phyloP scores from a whole-genome alignment of 176 grass and related monocot species.

The Rhynchospora breviuscula region DNA sequence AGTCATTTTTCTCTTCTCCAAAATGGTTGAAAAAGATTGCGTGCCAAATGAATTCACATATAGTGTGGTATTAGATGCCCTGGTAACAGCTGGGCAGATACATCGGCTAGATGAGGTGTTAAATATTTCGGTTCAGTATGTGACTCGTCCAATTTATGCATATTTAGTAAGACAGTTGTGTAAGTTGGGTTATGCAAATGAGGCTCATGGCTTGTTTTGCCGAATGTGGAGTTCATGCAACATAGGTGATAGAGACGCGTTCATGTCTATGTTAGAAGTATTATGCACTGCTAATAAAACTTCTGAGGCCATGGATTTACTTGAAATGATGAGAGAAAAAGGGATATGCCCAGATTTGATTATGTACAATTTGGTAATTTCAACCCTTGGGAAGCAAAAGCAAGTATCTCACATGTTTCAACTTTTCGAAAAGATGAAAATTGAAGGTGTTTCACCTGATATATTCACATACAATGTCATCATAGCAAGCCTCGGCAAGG shows the following conservation, averaged over 20 bases:
- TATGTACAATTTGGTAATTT: constrained; percentile 95
- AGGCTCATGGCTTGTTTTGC: constrained; percentile 85
- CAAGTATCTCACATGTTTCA: constrained; percentile 56
- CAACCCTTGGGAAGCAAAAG: constrained; percentile 80
- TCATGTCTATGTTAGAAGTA: constrained; percentile 80
- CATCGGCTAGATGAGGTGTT: constrained; percentile 66
- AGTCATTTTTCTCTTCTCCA: constrained; percentile 71
- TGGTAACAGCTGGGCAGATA: constrained; percentile 59
- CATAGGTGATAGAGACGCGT: constrained; percentile 66
- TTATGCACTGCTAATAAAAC: constrained; percentile 86
- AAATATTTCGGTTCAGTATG: constrained; percentile 45
- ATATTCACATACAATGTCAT: constrained; percentile 96
- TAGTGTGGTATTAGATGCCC: constrained; percentile 56
- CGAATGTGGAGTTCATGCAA: constrained; percentile 76
- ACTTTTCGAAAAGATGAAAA: constrained; percentile 78
- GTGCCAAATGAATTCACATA: constrained; percentile 83
- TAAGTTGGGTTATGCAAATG: constrained; percentile 77
- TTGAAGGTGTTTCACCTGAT: constrained; percentile 59
- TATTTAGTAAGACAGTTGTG: constrained; percentile 74
- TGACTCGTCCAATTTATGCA: constrained; percentile 61
- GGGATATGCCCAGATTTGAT: constrained; percentile 58
- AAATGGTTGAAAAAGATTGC: constrained; percentile 66
- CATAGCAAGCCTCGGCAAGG: constrained; percentile 85
- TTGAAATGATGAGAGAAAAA: constrained; percentile 78
- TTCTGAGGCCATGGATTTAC: constrained; percentile 74